Base-by-base conservation (phyloP, 169 alveolate genomes). In the Plasmodium vivax region DNA sequence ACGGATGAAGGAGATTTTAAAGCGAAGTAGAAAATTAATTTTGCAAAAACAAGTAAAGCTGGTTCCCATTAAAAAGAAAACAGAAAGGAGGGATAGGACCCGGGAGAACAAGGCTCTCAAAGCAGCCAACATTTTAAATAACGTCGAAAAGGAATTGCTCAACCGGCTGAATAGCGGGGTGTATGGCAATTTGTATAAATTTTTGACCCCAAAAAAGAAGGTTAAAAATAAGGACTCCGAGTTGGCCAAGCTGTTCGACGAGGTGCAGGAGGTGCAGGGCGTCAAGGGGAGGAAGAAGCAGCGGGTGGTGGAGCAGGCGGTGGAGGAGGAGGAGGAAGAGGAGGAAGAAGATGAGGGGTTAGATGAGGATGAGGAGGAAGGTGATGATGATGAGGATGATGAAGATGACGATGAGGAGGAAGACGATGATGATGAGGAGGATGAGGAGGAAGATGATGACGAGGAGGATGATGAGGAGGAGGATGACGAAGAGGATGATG, bases 111-210 rank as follows among this genome's bases (percentile, higher is more conserved):
- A 98, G 87, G 99, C 99, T 0, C 98, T 97, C 79, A 97, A 95
- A 79, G 99, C 99, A 36, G 99, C 99, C 0, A 97, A 98, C 84
- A 96, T 99, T 58, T 99, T 99, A 91, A 97, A 97, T 93, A 99
- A 98, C 58, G 99, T 99, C 30, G 99, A 98, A 85, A 96, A 98
- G 81, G 99, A 98, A 94, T 97, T 99, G 54, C 94, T 99, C 19
- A 97, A 98, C 85, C 97, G 99, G 88, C 97, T 99, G n/a, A 97
- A 98, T 92, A 96, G 96, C 58, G 99, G 98, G 75, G 93, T 94
- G 19, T 88, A 88, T 80, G 94, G 94, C 0, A 79, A 79, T 41
- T 62, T 88, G 19, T 88, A 88, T 23, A 88, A 88, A 81, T 79
- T 88, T 16, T 32, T 88, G 51, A 80, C 87, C 47, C 93, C 93